Conservation (phyloP, 1,284 basidiomycete species). For the Pholiota adiposa region DNA sequence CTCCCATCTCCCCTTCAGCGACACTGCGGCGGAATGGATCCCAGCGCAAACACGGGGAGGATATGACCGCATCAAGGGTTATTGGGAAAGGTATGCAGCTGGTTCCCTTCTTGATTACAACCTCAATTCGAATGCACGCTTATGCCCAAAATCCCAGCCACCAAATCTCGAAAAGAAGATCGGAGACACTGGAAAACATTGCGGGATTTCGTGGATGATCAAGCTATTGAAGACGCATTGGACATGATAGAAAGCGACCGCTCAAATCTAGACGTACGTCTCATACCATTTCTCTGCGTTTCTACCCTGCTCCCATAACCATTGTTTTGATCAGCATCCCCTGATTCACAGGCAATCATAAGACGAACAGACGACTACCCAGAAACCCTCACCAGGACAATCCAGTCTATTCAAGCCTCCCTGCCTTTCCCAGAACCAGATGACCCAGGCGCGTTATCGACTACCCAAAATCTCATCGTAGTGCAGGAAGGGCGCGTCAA, state of each 20-base stretch:
- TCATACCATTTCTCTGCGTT: not conserved
- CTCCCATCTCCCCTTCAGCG: conserved; percentile 44
- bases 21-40: conserved; percentile 42
- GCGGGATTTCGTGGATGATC: conserved; percentile 81
- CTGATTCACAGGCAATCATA: conserved; percentile 53
- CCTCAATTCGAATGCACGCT: not conserved
- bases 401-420: conserved; percentile 54
- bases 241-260: conserved; percentile 75
- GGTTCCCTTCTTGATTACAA: not conserved
- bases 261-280: conserved; percentile 64
- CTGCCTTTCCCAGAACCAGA: conserved; percentile 45
- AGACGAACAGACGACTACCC: conserved; percentile 68
- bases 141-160: not conserved
- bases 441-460: conserved; percentile 18
- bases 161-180: conserved; percentile 39
- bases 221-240: conserved; percentile 72
- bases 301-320: not conserved
- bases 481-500: conserved; percentile 60
- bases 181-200: conserved; percentile 76
- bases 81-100: conserved; percentile 19
- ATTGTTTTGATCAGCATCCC: not conserved
- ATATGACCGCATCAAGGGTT: conserved; percentile 18
- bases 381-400: conserved; percentile 58
- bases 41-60: conserved; percentile 19
- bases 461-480: conserved; percentile 51